phyloP scores from a whole-genome alignment of 169 alveolate genomes.

The Cryptosporidium tyzzeri region DNA sequence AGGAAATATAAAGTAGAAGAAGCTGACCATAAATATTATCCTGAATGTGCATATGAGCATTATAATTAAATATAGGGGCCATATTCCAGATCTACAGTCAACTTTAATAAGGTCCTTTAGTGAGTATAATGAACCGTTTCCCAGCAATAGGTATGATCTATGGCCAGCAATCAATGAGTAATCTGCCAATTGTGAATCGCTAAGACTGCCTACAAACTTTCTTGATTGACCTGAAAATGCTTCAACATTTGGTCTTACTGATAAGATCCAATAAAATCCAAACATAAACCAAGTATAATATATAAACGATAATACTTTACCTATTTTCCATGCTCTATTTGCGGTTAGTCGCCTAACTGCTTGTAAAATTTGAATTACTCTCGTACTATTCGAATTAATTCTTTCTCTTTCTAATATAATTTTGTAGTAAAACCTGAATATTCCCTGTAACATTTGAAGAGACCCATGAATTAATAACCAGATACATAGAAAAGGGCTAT shows the following conservation, averaged over 20 bases:
- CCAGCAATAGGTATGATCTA: slow-evolving; percentile 19
- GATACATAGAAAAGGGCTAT: slow-evolving; percentile 33
- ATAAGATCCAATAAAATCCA: slow-evolving; percentile 69
- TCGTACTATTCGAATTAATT: not conserved
- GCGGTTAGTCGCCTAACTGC: slow-evolving; percentile 42
- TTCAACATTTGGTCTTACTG: slow-evolving; percentile 30
- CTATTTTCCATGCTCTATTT: slow-evolving; percentile 41
- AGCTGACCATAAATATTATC: slow-evolving; percentile 31
- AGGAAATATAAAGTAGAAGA: slow-evolving; percentile 66
- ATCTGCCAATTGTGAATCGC: slow-evolving; percentile 18
- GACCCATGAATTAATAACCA: slow-evolving; percentile 55
- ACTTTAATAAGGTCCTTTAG: slow-evolving; percentile 21
- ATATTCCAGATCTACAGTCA: slow-evolving; percentile 32
- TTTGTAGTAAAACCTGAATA: slow-evolving; percentile 17
- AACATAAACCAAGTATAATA: slow-evolving; percentile 49
- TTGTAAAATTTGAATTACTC: slow-evolving; percentile 45
- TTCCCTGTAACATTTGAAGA: slow-evolving; percentile 44
- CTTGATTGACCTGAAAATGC: not conserved
- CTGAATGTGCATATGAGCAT: slow-evolving; percentile 66
- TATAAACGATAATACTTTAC: slow-evolving; percentile 35
- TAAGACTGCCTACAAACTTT: not conserved
- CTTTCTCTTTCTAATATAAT: slow-evolving; percentile 6
- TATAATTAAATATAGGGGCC: slow-evolving; percentile 41
- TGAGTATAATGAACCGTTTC: not conserved
- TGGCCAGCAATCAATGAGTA: not conserved